Evolutionary conservation across 441 rosid species (phyloP), one percentile per base, ranked within the genome.

Genomic region (Gossypium aridum): DNA sequence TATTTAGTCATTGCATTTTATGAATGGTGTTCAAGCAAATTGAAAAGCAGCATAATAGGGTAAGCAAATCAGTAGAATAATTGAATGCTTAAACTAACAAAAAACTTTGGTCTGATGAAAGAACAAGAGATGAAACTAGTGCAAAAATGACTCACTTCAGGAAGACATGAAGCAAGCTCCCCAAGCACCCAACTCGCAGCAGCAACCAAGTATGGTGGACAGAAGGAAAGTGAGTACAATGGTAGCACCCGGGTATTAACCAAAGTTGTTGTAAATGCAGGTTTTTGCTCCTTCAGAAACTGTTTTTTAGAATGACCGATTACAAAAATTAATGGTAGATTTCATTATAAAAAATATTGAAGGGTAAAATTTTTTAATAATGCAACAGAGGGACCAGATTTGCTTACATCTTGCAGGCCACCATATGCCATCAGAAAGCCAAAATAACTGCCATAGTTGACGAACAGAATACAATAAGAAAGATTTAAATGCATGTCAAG

Each of bases 161-260:
- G 92, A 68, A 93, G 87, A 87, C 93, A 91, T 74, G 89, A 72
- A 2, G 87, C 90, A 73, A 93, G 92, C 85, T 93, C 98, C 75
- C 97, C 96, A 59, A 93, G 82, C 54, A 93, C 87, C 98, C 98
- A 93, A 76, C 88, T 90, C 31, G 94, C 93, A 68, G 94, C 84
- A 71, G 98, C 96, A 83, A 93, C 83, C 87, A 91, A 79, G 79
- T 88, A 86, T 63, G 97, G 97, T 39, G 85, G 74, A 77, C 80
- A 80, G 61, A 69, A 80, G 72, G 92, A 70, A 70, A 84, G 49
- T 39, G 82, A 76, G 80, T 85, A 90, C 65, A 93, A 76, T 5
- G 97, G 94, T 78, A 93, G 86, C 75, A 93, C 85, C 59, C 94
- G 90, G 68, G 81, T 74, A 31, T 78, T 82, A 77, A 90, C 75